Conservation (phyloP, 306 rosid species). For the Begonia loranthoides region DNA sequence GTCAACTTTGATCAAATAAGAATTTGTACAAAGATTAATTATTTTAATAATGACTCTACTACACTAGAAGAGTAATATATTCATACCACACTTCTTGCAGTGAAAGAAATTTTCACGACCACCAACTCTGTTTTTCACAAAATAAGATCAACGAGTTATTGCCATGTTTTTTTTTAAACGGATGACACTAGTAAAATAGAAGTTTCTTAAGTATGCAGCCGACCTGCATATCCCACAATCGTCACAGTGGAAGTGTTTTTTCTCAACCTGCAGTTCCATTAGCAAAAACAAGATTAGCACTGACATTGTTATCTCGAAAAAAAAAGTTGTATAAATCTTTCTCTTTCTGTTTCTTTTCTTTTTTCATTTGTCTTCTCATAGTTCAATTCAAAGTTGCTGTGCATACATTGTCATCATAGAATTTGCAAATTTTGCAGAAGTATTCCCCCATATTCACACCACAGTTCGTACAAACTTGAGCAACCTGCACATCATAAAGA, state of each 20-base stretch:
- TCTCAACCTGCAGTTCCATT: conserved; percentile 35
- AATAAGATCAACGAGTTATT: conserved; percentile 9
- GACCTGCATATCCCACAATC: conserved; percentile 99
- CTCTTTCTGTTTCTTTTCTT: too few relatives aligned
- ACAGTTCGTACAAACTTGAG: conserved; percentile 85
- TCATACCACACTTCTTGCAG: conserved; percentile 90
- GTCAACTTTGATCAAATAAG: too few relatives aligned
- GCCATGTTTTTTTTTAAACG: conserved; percentile 2
- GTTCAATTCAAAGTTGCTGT: neutral
- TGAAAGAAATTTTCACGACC: conserved; percentile 75
- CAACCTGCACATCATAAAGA: conserved; percentile 31
- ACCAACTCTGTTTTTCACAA: conserved; percentile 48
- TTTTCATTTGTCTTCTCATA: too few relatives aligned
- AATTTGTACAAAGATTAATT: too few relatives aligned
- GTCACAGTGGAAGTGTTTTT: conserved; percentile 73
- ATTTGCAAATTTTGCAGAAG: conserved; percentile 78
- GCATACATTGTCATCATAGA: conserved; percentile 83
- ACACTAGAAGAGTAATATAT: conserved; percentile 1
- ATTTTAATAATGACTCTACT: too few relatives aligned
- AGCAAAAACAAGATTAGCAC: too few relatives aligned
- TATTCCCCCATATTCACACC: conserved; percentile 94
- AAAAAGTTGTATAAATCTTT: too few relatives aligned
- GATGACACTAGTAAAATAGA: neutral
- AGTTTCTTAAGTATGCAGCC: conserved; percentile 2
- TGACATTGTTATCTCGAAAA: too few relatives aligned